Conservation (phyloP, 169 alveolate genomes). For the Plasmodium gonderi region DNA sequence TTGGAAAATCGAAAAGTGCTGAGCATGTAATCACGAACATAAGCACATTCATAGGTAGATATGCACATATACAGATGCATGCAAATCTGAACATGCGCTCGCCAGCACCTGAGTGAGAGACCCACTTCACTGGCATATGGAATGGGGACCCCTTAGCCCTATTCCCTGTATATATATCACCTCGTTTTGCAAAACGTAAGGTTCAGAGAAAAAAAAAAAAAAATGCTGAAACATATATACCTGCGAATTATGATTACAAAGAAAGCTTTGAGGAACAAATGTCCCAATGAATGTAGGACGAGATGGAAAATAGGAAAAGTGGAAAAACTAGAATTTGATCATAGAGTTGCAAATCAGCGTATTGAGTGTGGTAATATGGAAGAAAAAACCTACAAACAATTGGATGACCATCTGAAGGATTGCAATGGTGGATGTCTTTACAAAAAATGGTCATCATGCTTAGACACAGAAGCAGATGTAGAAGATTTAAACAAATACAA, state of each 20-base stretch:
- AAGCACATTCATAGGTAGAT: background rate
- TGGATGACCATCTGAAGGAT: background rate
- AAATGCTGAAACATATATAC: conserved; percentile 51
- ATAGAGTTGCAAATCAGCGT: background rate
- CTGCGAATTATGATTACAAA: conserved; percentile 23
- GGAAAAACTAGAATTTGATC: background rate
- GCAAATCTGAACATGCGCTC: background rate
- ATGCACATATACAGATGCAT: background rate
- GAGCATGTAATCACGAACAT: background rate
- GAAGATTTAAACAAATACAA: too few relatives aligned
- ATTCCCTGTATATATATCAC: too few relatives aligned
- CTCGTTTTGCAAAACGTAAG: too few relatives aligned
- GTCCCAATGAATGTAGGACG: background rate
- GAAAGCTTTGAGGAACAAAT: conserved; percentile 18
- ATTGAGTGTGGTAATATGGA: background rate
- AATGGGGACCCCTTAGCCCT: too few relatives aligned
- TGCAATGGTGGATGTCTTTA: background rate
- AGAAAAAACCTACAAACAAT: background rate
- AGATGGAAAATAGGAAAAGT: background rate
- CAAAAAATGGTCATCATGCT: background rate
- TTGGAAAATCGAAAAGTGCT: background rate
- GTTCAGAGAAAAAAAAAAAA: background rate
- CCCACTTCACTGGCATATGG: background rate
- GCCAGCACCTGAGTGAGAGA: background rate
- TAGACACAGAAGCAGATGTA: too few relatives aligned